These are phyloP conservation scores for Corymbia maculata DNA, from an alignment of 345 rosid genomes.

Conservation along the genomic window DNA sequence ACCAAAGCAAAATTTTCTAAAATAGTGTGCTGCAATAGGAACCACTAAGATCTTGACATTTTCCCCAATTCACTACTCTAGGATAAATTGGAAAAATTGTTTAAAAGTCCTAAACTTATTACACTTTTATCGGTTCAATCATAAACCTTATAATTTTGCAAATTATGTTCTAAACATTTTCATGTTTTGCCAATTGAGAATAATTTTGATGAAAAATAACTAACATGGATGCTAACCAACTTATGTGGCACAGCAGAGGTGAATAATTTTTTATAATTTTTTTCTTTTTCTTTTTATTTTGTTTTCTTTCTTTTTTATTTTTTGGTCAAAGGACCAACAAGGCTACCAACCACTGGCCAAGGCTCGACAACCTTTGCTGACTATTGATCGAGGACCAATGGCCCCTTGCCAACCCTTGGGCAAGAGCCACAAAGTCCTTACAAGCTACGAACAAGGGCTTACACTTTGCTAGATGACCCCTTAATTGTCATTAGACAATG, in stretches of 20 bases:
- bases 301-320: no score
- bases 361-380: no score
- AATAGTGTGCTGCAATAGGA: background rate
- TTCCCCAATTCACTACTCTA: background rate
- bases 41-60: background rate
- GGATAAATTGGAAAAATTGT: no score
- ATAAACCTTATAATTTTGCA: background rate
- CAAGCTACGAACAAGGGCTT: background rate
- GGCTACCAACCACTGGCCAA: no score
- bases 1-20: background rate
- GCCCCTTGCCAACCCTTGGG: background rate
- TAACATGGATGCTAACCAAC: background rate
- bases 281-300: no score
- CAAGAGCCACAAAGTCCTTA: background rate
- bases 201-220: background rate
- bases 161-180: background rate
- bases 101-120: background rate
- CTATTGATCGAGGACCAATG: background rate
- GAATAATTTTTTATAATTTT: no score
- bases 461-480: background rate
- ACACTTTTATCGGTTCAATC: background rate
- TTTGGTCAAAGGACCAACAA: no score
- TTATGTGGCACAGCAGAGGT: accelerated
- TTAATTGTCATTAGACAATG: background rate
- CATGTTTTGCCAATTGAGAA: background rate